Base-by-base conservation (phyloP, 2,329 filamentous ascomycete species). In the Alternaria tenuissima region DNA sequence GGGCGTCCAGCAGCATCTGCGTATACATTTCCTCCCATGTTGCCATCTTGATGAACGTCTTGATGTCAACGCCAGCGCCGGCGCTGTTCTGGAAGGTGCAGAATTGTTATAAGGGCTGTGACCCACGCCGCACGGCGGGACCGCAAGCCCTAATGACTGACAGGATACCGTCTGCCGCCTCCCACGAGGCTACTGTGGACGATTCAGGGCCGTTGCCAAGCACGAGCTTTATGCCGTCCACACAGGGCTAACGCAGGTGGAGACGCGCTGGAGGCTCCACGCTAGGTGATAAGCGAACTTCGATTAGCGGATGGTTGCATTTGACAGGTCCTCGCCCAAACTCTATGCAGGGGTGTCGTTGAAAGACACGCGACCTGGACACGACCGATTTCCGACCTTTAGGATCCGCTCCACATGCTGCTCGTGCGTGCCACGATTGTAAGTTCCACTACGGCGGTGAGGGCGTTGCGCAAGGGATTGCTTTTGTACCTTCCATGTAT, bases 1-100 rank as follows among this genome's bases (percentile, higher is more conserved):
- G 75, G 9, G 72, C 61, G 49, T 73, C 60, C 42, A 42, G 5
- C 12, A 77, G 26, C 59, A 70, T 63, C 42, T 65, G 48, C 18
- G 57, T 8, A 30, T 74, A 39, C 34, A 77, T 44, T 2, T 57
- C 38, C 22, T 72, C 66, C 55, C 61, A 70, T 26, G 49, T 61
- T 36, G 64, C 47, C 65, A 71, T 68, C 22, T 46, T 58, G 55
- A 39, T 43, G 24, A 43, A 44, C 43, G 48, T 51, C 20, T 55
- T 32, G 55, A 30, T 42, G 43, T 49, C 52, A 36, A 47, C 39
- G 32, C 53, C 53, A 55, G 30, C 43, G 56, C 36, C 49, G 56
- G 55, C 49, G 52, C 36, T 54, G 52, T 20, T 53, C 34, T 32
- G 34, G 11, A 60, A 48, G 54, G 43, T 24, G 30, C 38, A 51